phyloP scores from a whole-genome alignment of 768 basidiomycete species.

The Leucosporidium yakuticum region DNA sequence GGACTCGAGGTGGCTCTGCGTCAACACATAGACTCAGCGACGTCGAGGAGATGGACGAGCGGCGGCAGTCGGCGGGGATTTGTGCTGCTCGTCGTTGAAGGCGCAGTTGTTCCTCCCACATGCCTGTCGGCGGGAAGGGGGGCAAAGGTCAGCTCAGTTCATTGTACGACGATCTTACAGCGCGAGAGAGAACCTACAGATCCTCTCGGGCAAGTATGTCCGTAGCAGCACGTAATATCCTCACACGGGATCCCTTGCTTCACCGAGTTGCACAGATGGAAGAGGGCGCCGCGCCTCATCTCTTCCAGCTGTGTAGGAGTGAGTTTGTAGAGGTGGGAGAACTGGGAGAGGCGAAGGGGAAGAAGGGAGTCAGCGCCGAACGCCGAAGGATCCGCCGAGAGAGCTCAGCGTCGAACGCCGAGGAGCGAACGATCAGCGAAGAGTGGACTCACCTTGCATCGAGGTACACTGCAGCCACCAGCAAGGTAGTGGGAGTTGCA shows the following conservation, averaged over 20 bases:
- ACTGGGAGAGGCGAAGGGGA: conserved; percentile 7
- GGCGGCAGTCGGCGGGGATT: too few relatives aligned
- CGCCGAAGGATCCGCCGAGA: too few relatives aligned
- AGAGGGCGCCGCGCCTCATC: conserved; percentile 28
- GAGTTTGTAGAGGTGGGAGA: conserved; percentile 28
- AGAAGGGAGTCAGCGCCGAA: too few relatives aligned
- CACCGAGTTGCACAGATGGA: conserved; percentile 31
- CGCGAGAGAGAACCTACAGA: background rate
- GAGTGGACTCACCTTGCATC: background rate
- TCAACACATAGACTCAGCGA: too few relatives aligned
- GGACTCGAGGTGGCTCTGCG: too few relatives aligned
- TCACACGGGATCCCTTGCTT: conserved; percentile 22
- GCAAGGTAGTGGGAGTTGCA: conserved; percentile 28
- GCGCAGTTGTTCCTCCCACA: conserved; percentile 26
- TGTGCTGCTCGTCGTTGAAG: conserved; percentile 23
- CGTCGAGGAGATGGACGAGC: too few relatives aligned
- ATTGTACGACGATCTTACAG: too few relatives aligned
- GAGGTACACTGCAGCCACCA: conserved; percentile 28
- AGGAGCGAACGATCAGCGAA: too few relatives aligned
- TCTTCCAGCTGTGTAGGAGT: conserved; percentile 20
- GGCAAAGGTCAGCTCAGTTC: background rate
- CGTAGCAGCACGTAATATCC: conserved; percentile 17
- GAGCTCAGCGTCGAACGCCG: too few relatives aligned
- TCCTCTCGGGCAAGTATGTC: conserved; percentile 26
- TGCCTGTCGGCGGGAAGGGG: background rate